Conservation (phyloP, 78 protist species). For the Dictyostelium discoideum region DNA sequence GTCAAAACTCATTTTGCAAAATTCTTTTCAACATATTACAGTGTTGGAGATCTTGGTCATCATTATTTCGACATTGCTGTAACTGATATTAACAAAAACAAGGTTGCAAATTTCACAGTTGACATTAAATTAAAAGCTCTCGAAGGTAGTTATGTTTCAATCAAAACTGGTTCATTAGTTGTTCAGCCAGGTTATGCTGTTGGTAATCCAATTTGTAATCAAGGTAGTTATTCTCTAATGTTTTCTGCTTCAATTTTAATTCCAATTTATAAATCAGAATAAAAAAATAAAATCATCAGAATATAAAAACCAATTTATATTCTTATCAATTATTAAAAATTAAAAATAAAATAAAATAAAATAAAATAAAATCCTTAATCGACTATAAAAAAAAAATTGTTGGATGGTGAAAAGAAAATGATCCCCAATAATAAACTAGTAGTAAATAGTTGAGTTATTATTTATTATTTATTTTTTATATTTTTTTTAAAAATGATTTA, state of each 20-base stretch:
- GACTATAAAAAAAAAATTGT: no score
- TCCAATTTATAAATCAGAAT: neutral
- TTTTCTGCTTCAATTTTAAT: neutral
- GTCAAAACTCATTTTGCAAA: neutral
- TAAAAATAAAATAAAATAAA: no score
- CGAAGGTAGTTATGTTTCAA: neutral
- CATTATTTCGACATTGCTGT: neutral
- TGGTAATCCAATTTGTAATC: slow-evolving; percentile 10
- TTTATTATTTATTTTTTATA: no score
- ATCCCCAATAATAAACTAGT: no score
- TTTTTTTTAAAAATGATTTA: no score
- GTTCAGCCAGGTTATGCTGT: neutral
- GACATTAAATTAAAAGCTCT: neutral
- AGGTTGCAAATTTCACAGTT: neutral
- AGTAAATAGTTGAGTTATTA: no score
- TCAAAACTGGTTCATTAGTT: neutral
- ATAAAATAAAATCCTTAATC: no score
- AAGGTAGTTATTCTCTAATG: neutral
- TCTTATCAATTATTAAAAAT: no score
- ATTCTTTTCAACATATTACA: neutral
- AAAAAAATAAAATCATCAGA: neutral
- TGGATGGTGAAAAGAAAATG: no score
- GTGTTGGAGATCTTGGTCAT: neutral
- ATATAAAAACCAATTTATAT: no score
- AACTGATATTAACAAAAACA: neutral